Evolutionary conservation across 163 green algal genomes (phyloP).

Genomic region (Scenedesmus sp.): DNA sequence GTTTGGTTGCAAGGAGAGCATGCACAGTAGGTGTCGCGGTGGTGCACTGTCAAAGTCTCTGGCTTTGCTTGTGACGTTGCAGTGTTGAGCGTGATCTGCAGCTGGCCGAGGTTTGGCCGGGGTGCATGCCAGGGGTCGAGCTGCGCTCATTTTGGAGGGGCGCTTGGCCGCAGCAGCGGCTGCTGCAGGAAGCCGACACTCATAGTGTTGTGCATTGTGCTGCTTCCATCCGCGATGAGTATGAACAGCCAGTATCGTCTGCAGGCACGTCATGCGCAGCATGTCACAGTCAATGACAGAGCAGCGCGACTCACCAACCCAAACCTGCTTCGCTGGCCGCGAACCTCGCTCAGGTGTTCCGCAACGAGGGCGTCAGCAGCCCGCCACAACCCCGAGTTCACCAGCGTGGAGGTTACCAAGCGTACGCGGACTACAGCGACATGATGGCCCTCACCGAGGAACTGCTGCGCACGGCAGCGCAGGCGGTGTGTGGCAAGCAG

Average conservation of each 20-base stretch:
- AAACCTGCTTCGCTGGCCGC: not conserved
- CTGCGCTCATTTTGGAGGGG: too few relatives aligned
- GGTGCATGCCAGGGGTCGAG: too few relatives aligned
- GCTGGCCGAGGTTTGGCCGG: too few relatives aligned
- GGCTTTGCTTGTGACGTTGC: too few relatives aligned
- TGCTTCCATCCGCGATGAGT: too few relatives aligned
- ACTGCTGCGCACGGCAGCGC: constrained; percentile 81
- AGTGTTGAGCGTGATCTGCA: too few relatives aligned
- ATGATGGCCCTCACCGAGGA: constrained; percentile 98
- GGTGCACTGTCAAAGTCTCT: not conserved
- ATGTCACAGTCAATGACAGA: not conserved
- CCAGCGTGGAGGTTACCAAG: constrained; percentile 97
- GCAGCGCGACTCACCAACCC: not conserved
- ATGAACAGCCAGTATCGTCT: too few relatives aligned
- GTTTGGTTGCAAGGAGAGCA: too few relatives aligned
- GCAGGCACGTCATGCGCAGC: too few relatives aligned
- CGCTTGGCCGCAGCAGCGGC: too few relatives aligned
- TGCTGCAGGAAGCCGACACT: too few relatives aligned
- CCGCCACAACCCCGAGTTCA: constrained; percentile 99
- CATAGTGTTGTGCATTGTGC: too few relatives aligned
- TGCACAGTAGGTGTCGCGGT: constrained; percentile 52
- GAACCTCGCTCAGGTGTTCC: not conserved
- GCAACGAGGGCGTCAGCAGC: constrained; percentile 89
- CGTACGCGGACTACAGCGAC: constrained; percentile 91
- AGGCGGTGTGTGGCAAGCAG: constrained; percentile 61